phyloP scores from a whole-genome alignment of 306 rosid genomes.

The Argentina anserina region DNA sequence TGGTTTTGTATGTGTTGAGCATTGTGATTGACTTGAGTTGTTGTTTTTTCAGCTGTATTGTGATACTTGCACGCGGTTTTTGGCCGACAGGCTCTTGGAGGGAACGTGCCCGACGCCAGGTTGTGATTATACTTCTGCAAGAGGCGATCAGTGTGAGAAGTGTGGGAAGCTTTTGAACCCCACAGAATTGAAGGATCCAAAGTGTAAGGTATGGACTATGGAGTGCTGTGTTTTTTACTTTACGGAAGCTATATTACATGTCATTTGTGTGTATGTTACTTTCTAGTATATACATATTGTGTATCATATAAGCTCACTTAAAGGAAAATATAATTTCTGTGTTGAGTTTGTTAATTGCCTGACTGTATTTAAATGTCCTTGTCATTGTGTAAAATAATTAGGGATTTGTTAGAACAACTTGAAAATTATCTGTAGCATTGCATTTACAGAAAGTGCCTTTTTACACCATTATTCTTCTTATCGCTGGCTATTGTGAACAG shows the following conservation, averaged over 20 bases:
- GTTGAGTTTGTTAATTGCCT: background rate
- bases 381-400: background rate
- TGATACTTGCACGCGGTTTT: slow-evolving; percentile 69
- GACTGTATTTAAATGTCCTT: background rate
- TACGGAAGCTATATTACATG: background rate
- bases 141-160: slow-evolving; percentile 96
- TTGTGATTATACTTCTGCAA: slow-evolving; percentile 85
- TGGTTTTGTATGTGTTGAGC: background rate
- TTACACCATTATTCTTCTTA: background rate
- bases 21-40: slow-evolving; percentile 10
- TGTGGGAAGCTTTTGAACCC: slow-evolving; percentile 92
- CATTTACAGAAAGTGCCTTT: background rate
- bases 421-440: background rate
- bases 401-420: background rate
- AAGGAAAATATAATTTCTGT: background rate
- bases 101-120: slow-evolving; percentile 76
- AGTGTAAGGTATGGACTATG: slow-evolving; percentile 67
- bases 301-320: background rate
- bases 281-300: background rate
- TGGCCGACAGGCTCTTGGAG: slow-evolving; percentile 93
- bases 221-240: background rate
- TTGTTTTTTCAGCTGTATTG: slow-evolving; percentile 72
- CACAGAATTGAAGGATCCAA: slow-evolving; percentile 73
- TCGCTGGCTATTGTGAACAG: slow-evolving; percentile 30
- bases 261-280: background rate